Evolutionary conservation across 2,329 filamentous ascomycete species (phyloP).

Genomic region (Plectosphaerella sp.): DNA sequence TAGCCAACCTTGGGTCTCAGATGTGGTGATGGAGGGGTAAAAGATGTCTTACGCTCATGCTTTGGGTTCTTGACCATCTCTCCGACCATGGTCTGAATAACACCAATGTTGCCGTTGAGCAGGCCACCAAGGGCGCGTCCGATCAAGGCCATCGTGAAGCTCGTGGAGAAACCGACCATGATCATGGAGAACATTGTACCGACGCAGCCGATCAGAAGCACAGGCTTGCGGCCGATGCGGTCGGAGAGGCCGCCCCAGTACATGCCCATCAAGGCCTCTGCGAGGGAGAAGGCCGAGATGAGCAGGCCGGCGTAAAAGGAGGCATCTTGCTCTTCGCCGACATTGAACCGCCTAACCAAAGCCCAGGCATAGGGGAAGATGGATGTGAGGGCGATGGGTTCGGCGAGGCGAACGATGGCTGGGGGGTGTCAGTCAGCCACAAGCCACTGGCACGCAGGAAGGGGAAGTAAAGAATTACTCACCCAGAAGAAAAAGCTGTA

Average conservation of each 20-base stretch:
- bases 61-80: conserved; percentile 80
- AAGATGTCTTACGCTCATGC: conserved; percentile 67
- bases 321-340: conserved; percentile 69
- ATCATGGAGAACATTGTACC: conserved; percentile 82
- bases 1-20: conserved; percentile 9
- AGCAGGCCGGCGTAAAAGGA: conserved; percentile 85
- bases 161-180: conserved; percentile 76
- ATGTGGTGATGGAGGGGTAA: not conserved
- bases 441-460: not conserved
- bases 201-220: conserved; percentile 73
- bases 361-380: conserved; percentile 92
- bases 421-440: not conserved
- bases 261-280: conserved; percentile 79
- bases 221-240: conserved; percentile 76
- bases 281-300: conserved; percentile 80
- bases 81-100: conserved; percentile 89
- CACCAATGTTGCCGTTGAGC: conserved; percentile 87
- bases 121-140: conserved; percentile 76
- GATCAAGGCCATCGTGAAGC: conserved; percentile 76
- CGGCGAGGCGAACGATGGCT: conserved; percentile 90
- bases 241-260: conserved; percentile 85
- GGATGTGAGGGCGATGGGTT: conserved; percentile 88
- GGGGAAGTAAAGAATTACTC: conserved; percentile 48
- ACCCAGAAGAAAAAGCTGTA: conserved; percentile 72
- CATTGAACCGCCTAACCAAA: conserved; percentile 70